Evolutionary conservation across 176 grass and related monocot genomes (phyloP).

Genomic region (maize (Zea mays)): Zm-B73-REFERENCE-NAM-5.0 NC_050096.1:233042001-233042500

Average conservation of each 20-base stretch:
- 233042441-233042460: constrained; percentile 75
- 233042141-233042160: too few species aligned
- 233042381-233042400: constrained; percentile 91
- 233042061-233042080: constrained; percentile 19
- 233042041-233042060: constrained; percentile 30
- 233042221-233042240: constrained; percentile 36
- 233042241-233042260: neutral
- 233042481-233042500: constrained; percentile 94
- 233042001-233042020: constrained; percentile 55
- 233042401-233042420: constrained; percentile 99
- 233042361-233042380: constrained; percentile 74
- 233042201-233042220: neutral
- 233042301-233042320: constrained; percentile 35
- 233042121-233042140: too few species aligned
- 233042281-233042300: constrained; percentile 9
- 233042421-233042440: constrained; percentile 75
- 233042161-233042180: too few species aligned
- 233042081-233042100: too few species aligned
- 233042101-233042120: too few species aligned
- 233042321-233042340: constrained; percentile 40
- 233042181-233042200: neutral
- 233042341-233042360: constrained; percentile 58
- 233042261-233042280: neutral
- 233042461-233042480: constrained; percentile 92
- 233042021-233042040: constrained; percentile 58